Base-by-base conservation (phyloP, 768 basidiomycete species). In the Leucocoprinus leucothites region DNA sequence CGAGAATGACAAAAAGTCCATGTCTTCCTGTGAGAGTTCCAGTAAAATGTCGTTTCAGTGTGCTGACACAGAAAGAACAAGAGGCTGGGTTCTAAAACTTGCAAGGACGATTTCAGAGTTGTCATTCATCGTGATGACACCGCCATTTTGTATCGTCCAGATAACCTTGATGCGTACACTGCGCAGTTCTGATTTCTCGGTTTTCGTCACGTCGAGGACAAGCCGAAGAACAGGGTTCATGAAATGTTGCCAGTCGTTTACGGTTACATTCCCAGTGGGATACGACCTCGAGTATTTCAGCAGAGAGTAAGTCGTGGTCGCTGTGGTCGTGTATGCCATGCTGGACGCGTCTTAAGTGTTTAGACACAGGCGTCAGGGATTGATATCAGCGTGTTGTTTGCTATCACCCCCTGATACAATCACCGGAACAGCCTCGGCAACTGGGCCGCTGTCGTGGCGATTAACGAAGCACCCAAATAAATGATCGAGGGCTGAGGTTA, bases 161-260 rank as follows among this genome's bases (percentile, higher is more conserved):
- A 83, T 41, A 42, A 91, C 80, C 26, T 82, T 81, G 58, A 89
- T 66, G 36, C 84, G 73, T 58, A 87, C 81, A 42, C 86, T 88
- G 58, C 84, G 80, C 3, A 87, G 73, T 36, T 78, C 76, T 19
- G 74, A 75, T 13, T 72, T 69, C 3, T 69, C 69, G 24, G 77
- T 72, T 64, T 77, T 84, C 60, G 73, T 82, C 31, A 77, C 73
- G 64, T 91, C 87, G 26, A 91, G 73, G 21, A 79, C 67, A 26
- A 91, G 76, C 36, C 72, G 77, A 56, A 91, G 80, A 48, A 76
- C 67, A 1, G 89, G 88, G 60, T 91, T 89, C 18, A 79, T 79
- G 61, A 85, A 90, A 63, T 91, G 89, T 62, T 89, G 86, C 89
- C 89, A 91, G 65, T 89, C 87, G 16, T 38, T 4, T 13, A 13